A percentile compares a stretch with the other conserved stretches of the same genome.
Evolutionary conservation across 352 stramenopile species (phyloP).

Genomic region (Phytopythium ostracodes): DNA sequence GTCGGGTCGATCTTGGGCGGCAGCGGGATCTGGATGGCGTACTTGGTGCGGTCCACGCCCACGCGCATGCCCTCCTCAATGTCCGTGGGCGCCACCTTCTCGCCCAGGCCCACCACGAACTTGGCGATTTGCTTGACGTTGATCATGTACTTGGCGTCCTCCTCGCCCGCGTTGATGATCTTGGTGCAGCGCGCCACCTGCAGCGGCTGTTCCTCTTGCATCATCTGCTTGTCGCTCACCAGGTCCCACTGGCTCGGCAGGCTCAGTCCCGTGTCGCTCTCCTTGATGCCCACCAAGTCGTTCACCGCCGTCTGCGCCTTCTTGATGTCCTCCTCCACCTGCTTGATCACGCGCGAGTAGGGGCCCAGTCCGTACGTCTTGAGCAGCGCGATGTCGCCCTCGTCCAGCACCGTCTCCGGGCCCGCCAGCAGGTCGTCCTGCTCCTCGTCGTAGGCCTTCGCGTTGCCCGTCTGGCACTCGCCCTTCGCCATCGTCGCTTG

Average conservation of each 20-base stretch:
- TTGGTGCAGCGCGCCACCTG: conserved; percentile 97
- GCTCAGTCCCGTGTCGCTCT: conserved; percentile 98
- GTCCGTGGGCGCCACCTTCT: conserved; percentile 98
- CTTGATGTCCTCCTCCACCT: conserved; percentile 99
- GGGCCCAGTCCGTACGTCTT: conserved; percentile 98
- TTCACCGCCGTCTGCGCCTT: conserved; percentile 93
- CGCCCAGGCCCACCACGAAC: conserved; percentile 98
- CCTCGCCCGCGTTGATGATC: conserved; percentile 92
- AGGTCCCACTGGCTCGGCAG: conserved; percentile 99
- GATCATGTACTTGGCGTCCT: conserved; percentile 99
- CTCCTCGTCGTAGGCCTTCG: conserved; percentile 94
- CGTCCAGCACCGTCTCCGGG: conserved; percentile 81
- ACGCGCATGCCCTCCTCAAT: conserved; percentile 99
- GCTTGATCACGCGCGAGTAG: conserved; percentile 96
- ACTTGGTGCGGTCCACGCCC: conserved; percentile 96
- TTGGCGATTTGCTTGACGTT: conserved; percentile 99
- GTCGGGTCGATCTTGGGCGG: conserved; percentile 99
- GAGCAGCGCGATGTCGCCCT: conserved; percentile 97
- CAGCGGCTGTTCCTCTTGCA: conserved; percentile 97
- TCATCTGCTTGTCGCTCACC: conserved; percentile 99
- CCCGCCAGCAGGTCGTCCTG: conserved; percentile 82
- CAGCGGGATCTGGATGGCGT: conserved; percentile 97
- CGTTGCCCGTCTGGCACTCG: conserved; percentile 96
- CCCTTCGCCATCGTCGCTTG: conserved; percentile 37
- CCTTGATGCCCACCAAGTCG: conserved; percentile 96